A percentile compares a stretch with the other conserved stretches of the same genome.
phyloP scores from a whole-genome alignment of 1,284 basidiomycete species.

The Takashimella koratensis region DNA sequence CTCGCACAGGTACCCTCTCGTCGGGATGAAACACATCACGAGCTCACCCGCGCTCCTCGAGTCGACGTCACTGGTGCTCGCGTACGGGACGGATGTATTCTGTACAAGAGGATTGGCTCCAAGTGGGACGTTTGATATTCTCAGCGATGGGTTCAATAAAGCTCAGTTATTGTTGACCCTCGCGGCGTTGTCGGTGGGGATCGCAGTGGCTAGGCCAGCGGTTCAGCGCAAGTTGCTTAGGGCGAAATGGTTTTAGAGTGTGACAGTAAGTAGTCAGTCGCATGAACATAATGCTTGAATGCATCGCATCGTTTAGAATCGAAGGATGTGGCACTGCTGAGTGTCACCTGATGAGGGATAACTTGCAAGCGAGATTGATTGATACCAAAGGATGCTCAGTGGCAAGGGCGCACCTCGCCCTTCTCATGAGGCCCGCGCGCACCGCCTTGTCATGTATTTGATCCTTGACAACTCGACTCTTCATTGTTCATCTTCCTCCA shows the following conservation, averaged over 20 bases:
- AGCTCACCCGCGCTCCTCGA: conserved; percentile 83
- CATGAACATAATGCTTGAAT: no score
- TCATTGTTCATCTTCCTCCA: no score
- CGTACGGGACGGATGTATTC: conserved; percentile 84
- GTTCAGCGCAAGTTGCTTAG: conserved; percentile 41
- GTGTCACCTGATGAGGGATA: no score
- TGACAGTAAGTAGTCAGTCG: no score
- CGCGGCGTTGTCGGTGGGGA: conserved; percentile 64
- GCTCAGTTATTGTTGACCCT: conserved; percentile 83
- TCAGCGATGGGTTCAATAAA: conserved; percentile 86
- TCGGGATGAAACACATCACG: conserved; percentile 62
- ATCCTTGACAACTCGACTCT: no score
- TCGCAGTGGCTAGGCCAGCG: conserved; percentile 61
- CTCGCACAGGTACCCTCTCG: conserved; percentile 59
- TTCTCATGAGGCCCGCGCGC: no score
- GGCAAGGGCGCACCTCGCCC: no score
- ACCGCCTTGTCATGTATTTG: no score
- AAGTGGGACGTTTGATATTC: conserved; percentile 88
- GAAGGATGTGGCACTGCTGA: no score
- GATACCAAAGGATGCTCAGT: no score
- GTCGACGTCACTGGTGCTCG: conserved; percentile 84
- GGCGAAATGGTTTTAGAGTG: conserved; percentile 45
- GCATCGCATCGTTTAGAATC: no score
- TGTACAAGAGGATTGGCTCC: conserved; percentile 70
- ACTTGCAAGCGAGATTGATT: no score